Conservation (phyloP, 768 basidiomycete species). For the Lactarius hengduanensis region DNA sequence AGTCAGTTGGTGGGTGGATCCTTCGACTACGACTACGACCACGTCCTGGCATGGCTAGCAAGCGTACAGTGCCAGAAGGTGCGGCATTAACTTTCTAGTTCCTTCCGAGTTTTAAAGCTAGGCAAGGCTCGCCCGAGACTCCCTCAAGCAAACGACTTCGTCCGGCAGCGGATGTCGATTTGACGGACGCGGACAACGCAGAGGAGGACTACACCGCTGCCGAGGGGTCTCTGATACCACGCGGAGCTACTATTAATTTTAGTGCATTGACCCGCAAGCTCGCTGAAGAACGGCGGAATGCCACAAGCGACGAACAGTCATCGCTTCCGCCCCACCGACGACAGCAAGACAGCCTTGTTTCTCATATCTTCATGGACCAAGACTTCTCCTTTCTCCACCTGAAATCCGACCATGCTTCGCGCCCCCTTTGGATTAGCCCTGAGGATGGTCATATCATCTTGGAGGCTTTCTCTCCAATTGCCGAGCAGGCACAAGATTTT, state of each 20-base stretch:
- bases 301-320: slow-evolving; percentile 44
- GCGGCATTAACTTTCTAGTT: slow-evolving; percentile 3
- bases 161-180: slow-evolving; percentile 53
- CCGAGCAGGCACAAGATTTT: slow-evolving; percentile 98
- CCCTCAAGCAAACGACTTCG: slow-evolving; percentile 43
- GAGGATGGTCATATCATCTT: slow-evolving; percentile 92
- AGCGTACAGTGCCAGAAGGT: slow-evolving; percentile 34
- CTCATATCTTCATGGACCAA: slow-evolving; percentile 79
- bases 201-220: slow-evolving; percentile 52
- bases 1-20: no score
- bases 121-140: slow-evolving; percentile 30
- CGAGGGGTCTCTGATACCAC: slow-evolving; percentile 51
- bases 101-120: background rate
- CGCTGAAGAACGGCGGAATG: slow-evolving; percentile 54
- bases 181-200: slow-evolving; percentile 53
- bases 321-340: slow-evolving; percentile 64
- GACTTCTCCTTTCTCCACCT: slow-evolving; percentile 87
- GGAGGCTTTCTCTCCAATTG: slow-evolving; percentile 96
- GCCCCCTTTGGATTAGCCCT: slow-evolving; percentile 96
- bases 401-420: slow-evolving; percentile 86
- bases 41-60: slow-evolving; percentile 17
- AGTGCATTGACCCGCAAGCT: slow-evolving; percentile 79
- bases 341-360: slow-evolving; percentile 73
- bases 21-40: background rate
- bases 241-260: slow-evolving; percentile 81